Evolutionary conservation across 805 yeast genomes (phyloP), one percentile per base, ranked within the genome.

Genomic region (Candida sithepensis): DNA sequence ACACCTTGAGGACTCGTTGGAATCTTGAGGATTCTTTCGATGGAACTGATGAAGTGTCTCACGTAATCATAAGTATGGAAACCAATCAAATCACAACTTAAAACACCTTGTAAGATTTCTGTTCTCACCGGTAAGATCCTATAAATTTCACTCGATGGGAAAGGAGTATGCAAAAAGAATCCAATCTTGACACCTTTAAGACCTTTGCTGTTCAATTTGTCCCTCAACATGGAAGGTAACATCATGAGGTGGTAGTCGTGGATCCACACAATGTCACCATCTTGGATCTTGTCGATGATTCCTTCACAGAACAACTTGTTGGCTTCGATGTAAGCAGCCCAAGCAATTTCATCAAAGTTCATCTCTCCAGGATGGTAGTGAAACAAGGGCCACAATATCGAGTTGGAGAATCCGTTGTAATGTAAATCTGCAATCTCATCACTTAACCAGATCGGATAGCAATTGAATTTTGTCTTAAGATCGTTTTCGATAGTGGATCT

Each of bases 41-140:
- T 96, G 1, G 96, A 83, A 18, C 95, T 85, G 45, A 95, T 69
- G 69, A 95, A 94, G 72, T 94, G 99, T 57, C 99, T 78, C 12
- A 96, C 98, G 62, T 94, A 94, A 66, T 94, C 99, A 66, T 94
- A 95, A n/a, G 99, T 94, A 67, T 94, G 99, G 77, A 94, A 94
- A 0, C 99, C 99, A 61, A 94, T 82, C 59, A 95, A 75, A 64
- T 94, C 96, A 70, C 98, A 92, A 58, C 94, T 85, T 61, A 94
- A 72, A 2, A 94, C 96, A 47, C 99, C 99, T 52, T 79, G 80
- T 57, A 94, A 71, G 44, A 94, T 89, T 66, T 95, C 98, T 57
- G 84, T 82, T 68, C 99, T 78, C 14, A 95, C 99, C 0, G 99
- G 99, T 58, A 94, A 73, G 47, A 95, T 91, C 63, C 99, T 76